A percentile compares a stretch with the other conserved stretches of the same genome.
Conservation (phyloP, 371 early-diverging fungal genomes). For the Mucor circinelloides region DNA sequence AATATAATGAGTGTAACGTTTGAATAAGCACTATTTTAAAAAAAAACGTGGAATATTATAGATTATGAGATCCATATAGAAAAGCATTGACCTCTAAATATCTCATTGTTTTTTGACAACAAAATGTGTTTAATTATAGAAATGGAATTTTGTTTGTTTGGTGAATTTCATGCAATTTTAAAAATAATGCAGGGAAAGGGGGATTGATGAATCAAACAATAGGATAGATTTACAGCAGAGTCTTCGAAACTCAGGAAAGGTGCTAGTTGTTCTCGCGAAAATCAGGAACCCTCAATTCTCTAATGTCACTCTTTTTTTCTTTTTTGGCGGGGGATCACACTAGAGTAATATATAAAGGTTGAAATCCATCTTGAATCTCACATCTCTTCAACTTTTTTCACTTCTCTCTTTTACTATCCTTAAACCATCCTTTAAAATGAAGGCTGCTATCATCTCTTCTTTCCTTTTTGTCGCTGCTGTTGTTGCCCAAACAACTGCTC, state of each 20-base stretch:
- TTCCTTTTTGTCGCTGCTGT: slow-evolving; percentile 12
- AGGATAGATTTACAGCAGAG: background rate
- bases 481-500: slow-evolving; percentile 22
- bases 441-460: background rate
- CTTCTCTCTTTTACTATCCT: background rate
- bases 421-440: background rate
- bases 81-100: slow-evolving; percentile 1
- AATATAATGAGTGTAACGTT: slow-evolving; percentile 2
- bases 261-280: background rate
- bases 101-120: background rate
- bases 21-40: background rate
- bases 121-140: background rate
- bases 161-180: background rate
- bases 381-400: background rate
- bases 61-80: background rate
- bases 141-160: background rate
- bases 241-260: slow-evolving; percentile 1
- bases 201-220: background rate
- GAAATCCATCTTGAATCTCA: background rate
- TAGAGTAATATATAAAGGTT: background rate
- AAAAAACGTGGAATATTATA: background rate
- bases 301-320: background rate
- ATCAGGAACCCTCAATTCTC: background rate
- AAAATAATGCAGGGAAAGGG: background rate
- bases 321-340: background rate